Base-by-base conservation (phyloP, 2,329 filamentous ascomycete species). In the Fusarium agapanthi region DNA sequence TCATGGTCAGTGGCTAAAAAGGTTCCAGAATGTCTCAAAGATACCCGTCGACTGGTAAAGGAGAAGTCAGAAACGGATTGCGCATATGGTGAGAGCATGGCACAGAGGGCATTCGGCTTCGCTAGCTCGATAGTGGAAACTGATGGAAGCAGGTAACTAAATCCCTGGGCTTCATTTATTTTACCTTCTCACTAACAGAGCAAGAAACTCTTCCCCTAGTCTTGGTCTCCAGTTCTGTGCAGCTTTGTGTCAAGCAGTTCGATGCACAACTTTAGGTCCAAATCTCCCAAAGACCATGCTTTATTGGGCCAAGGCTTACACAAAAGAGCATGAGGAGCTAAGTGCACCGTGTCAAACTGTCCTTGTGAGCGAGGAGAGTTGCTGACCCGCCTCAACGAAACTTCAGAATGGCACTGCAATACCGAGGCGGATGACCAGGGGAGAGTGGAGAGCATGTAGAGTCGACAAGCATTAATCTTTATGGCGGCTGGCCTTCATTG, bases 271-370 rank as follows among this genome's bases (percentile, higher is more conserved):
- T 20, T 11, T 22, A 0, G 12, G 18, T 45, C 24, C 1, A 11
- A 20, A 5, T 28, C 0, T 28, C 0, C 3, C 12, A 45, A 28
- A 45, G 6, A 1, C 24, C 24, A 28, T 28, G 18, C 18, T 28
- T 28, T 15, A 22, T 5, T 22, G 0, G 13, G 43, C 13, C 24
- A 26, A 26, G 14, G 0, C 0, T 20, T 26, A 4, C 12, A 0
- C 7, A 0, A 26, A 20, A 11, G 24, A 44, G n/a, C 3, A 13
- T n/a, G 11, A 26, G n/a, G 16, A 26, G 16, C 9, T 9, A 11
- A 16, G 40, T 9, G 6, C 20, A 7, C 6, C 1, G 18, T 13
- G 37, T 6, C 1, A 20, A 20, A 22, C 37, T 7, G 37, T 38
- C 7, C 18, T 38, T 7, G 22, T 40, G 1, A 40, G 22, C 38